Base-by-base conservation (phyloP, 805 yeast species). In the Middelhovenomyces tepae region DNA sequence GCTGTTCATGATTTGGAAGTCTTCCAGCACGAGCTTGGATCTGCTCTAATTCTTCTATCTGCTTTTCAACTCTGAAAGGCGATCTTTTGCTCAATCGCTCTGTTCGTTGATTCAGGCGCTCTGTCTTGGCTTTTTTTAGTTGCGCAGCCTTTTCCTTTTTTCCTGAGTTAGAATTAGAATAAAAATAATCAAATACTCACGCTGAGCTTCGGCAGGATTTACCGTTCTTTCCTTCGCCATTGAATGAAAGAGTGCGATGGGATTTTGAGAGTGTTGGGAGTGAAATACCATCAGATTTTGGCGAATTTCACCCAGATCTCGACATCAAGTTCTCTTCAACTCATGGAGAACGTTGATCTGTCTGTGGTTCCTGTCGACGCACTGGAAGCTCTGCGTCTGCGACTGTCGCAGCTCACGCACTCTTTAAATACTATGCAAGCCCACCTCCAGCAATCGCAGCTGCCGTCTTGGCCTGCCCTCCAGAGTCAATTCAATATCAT, bases 401-500 rank as follows among this genome's bases (percentile, higher is more conserved):
- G 83, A 26, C 54, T 78, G 9, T 68, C 80, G 1, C 83, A 76
- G 50, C 50, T 75, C 4, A 70, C 78, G 2, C 77, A 74, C 43
- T 75, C 86, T 0, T 56, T 80, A 16, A 59, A 65, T 23, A 69
- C 71, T 43, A 60, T 79, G 4, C 71, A 71, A 42, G 69, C 65
- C 16, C 75, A 74, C 25, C 56, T 78, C 38, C 59, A 66, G 20
- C 59, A 56, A 32, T 60, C 69, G 6, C 60, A 56, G 30, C 51
- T 65, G 18, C 71, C 73, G 7, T 67, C 68, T 34, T 71, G 73
- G 72, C 75, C 76, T 11, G 75, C 81, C 3, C 59, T 89, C 14
- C 95, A 83, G 48, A 76, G 78, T 40, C 97, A 89, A 55, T 73
- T 85, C 47, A 83, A 76, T 45, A 84, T 87, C 17, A 70, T 85